phyloP scores from a whole-genome alignment of 1,284 basidiomycete genomes.

The Cryptococcus jaspeensis region DNA sequence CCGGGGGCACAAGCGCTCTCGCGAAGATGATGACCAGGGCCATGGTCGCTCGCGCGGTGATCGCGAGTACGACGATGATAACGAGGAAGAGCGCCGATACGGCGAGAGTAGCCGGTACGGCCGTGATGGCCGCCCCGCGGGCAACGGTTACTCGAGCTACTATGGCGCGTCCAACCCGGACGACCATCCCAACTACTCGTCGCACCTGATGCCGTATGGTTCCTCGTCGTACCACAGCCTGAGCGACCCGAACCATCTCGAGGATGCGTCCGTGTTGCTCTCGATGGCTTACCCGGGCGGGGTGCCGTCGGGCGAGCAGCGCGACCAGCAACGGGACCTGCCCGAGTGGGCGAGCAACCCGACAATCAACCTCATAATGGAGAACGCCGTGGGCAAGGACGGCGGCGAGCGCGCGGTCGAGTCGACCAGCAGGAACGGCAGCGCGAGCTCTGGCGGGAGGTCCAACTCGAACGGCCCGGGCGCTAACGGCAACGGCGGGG shows the following conservation, averaged over 20 bases:
- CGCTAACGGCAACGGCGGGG: not conserved
- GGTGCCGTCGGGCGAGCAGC: constrained; percentile 21
- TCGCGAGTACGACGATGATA: constrained; percentile 29
- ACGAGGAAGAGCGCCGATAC: constrained; percentile 31
- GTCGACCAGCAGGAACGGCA: not conserved
- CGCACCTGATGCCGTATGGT: constrained; percentile 40
- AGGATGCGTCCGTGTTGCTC: constrained; percentile 49
- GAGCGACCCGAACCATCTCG: constrained; percentile 45
- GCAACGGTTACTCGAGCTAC: constrained; percentile 23
- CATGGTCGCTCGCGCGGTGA: constrained; percentile 8
- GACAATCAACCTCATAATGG: constrained; percentile 35
- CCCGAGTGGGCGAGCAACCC: constrained; percentile 31
- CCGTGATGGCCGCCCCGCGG: constrained; percentile 32
- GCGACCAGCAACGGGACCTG: constrained; percentile 16
- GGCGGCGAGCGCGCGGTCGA: constrained; percentile 12
- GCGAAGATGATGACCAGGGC: constrained; percentile 16
- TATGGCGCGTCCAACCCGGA: constrained; percentile 20
- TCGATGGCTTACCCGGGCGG: constrained; percentile 50
- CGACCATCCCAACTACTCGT: constrained; percentile 32
- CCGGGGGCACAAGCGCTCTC: constrained; percentile 30
- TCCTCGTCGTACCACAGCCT: constrained; percentile 29
- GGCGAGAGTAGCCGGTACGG: constrained; percentile 30
- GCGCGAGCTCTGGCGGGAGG: constrained; percentile 1
- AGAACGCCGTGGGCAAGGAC: constrained; percentile 15
- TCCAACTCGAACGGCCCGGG: not conserved